These are phyloP conservation scores for Zasmidium citrigriseum DNA, from an alignment of 2,329 filamentous ascomycete genomes.

Conservation along the genomic window DNA sequence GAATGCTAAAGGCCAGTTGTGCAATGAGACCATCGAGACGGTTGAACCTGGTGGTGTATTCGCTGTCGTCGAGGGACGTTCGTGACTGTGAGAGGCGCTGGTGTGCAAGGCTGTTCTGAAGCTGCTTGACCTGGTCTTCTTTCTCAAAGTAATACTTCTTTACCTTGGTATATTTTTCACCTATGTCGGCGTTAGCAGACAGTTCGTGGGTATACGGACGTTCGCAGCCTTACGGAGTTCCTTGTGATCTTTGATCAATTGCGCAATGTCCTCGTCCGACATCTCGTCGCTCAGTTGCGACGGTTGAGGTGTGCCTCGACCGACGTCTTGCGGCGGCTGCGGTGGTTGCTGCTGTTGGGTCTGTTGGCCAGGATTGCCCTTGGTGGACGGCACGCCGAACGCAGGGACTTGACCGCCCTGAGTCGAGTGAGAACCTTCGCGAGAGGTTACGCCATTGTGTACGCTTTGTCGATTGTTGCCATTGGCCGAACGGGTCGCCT, in stretches of 20 bases:
- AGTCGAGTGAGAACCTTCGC: constrained; percentile 27
- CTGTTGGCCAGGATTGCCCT: constrained; percentile 21
- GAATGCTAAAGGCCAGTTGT: constrained; percentile 92
- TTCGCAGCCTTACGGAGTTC: constrained; percentile 49
- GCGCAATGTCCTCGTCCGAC: constrained; percentile 49
- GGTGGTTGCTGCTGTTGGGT: constrained; percentile 26
- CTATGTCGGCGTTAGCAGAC: constrained; percentile 49
- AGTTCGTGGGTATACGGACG: background rate
- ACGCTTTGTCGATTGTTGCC: constrained; percentile 36
- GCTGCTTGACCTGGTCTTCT: constrained; percentile 82
- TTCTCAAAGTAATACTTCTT: constrained; percentile 97
- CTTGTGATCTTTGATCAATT: constrained; percentile 53
- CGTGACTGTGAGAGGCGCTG: constrained; percentile 92
- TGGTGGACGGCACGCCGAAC: constrained; percentile 49
- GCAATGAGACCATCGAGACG: constrained; percentile 91
- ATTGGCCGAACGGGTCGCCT: constrained; percentile 26
- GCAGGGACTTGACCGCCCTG: constrained; percentile 34
- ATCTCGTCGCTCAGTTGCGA: constrained; percentile 42
- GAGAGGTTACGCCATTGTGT: constrained; percentile 32
- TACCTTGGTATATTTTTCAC: constrained; percentile 95
- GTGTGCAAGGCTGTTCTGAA: constrained; percentile 97
- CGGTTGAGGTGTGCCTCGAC: constrained; percentile 47
- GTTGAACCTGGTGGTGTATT: constrained; percentile 86
- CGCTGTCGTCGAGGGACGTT: constrained; percentile 91
- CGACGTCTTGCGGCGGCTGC: constrained; percentile 26